Evolutionary conservation across 129 eudicot species (phyloP), one percentile per base, ranked within the genome.

Genomic region (Artemisia annua): DNA sequence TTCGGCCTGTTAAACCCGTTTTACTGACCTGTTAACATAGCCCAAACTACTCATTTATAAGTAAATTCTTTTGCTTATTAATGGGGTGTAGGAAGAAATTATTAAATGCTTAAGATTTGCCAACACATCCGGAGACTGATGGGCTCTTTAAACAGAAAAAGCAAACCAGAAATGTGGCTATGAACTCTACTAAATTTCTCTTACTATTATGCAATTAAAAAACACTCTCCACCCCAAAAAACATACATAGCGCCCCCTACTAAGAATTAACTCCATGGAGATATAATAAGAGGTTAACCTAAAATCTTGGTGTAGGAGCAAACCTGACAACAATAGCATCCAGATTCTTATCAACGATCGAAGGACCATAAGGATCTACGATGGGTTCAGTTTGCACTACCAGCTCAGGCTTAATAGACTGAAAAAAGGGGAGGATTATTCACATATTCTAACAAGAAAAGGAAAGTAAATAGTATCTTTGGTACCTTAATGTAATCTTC

Each of bases 251-350:
- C 32, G n/a, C n/a, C n/a, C 19, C 35, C 3, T 15, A 8, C 44
- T 20, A 53, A 3, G 30, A 11, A 48, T 22, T 11, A 22, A 44
- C 2, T 44, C 8, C 26, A 2, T 46, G 17, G 17, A 66, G 43
- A 75, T 75, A 19, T 8, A 67, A 22, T 24, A 13, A 46, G 8
- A 39, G 55, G 24, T 28, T 49, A 72, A 59, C 58, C 76, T 11
- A 72, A 60, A 48, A 72, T 59, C 11, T 24, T 68, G 55, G 35
- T 51, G 39, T 50, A 24, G 51, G 53, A 77, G 71, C 69, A 15
- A 51, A 95, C 99, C 99, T 91, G 80, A 95, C 99, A 77, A 95
- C 82, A 70, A 95, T 85, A 19, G 99, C 99, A 81, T 95, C 97
- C 81, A 95, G 83, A 80, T 88, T 72, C 39, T 82, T 77, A 49